These are phyloP conservation scores for Cutaneotrichosporon cavernicola DNA, from an alignment of 1,284 basidiomycete species.

Conservation along the genomic window DNA sequence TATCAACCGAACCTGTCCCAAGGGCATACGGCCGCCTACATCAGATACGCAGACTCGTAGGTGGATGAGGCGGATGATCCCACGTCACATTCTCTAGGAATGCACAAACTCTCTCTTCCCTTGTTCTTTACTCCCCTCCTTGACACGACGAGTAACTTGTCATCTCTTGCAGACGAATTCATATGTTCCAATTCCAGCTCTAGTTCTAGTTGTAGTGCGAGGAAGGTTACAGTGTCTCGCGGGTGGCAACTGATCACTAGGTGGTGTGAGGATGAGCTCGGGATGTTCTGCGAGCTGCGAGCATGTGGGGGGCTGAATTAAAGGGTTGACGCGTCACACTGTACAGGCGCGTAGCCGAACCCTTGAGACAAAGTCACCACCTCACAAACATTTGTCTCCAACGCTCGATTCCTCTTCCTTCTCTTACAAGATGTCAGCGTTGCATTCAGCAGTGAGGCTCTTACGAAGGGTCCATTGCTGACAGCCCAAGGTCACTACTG, in stretches of 20 bases:
- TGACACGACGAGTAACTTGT: too few species aligned
- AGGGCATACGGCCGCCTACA: neutral
- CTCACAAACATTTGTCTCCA: neutral
- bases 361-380: too few species aligned
- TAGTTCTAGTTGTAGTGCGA: too few species aligned
- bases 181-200: too few species aligned
- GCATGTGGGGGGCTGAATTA: neutral
- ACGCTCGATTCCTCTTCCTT: neutral
- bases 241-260: too few species aligned
- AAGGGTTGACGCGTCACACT: neutral
- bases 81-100: too few species aligned
- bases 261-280: too few species aligned
- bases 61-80: neutral
- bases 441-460: constrained; percentile 25
- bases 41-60: too few species aligned
- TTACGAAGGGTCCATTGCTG: neutral
- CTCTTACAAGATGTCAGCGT: constrained; percentile 9
- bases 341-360: neutral
- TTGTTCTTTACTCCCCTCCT: too few species aligned
- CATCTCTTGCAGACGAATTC: too few species aligned
- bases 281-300: neutral
- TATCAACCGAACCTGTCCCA: neutral
- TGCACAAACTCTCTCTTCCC: too few species aligned
- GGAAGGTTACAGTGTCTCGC: too few species aligned
- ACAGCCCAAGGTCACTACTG: constrained; percentile 38